Conservation (phyloP, 2,329 filamentous ascomycete species). For the Decorospora gaudefroyi region DNA sequence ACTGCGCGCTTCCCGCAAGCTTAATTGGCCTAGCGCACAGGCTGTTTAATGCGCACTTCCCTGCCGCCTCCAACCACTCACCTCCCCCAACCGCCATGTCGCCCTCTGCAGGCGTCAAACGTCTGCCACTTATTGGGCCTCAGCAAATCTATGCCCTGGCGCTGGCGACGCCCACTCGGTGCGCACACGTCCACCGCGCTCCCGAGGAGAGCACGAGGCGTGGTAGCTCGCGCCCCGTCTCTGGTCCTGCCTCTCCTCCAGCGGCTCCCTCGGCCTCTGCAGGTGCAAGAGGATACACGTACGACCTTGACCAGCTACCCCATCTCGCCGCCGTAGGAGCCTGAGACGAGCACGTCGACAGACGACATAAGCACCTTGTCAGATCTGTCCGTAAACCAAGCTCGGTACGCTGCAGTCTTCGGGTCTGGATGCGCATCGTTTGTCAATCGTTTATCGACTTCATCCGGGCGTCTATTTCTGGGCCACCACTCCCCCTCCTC, state of each 20-base stretch:
- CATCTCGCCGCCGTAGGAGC: slow-evolving; percentile 15
- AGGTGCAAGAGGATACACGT: slow-evolving; percentile 24
- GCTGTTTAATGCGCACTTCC: slow-evolving; percentile 27
- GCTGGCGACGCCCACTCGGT: slow-evolving; percentile 23
- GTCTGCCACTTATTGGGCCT: slow-evolving; percentile 33
- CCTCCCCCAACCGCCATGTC: slow-evolving; percentile 27
- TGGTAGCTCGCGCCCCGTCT: slow-evolving; percentile 19
- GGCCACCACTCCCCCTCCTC: slow-evolving; percentile 37
- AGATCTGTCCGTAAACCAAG: slow-evolving; percentile 33
- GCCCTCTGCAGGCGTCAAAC: slow-evolving; percentile 40
- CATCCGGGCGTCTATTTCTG: slow-evolving; percentile 50
- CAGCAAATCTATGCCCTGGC: slow-evolving; percentile 22
- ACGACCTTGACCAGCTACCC: slow-evolving; percentile 22
- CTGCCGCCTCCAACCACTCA: slow-evolving; percentile 34
- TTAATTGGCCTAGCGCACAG: slow-evolving; percentile 27
- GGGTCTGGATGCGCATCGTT: slow-evolving; percentile 40
- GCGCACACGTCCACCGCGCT: slow-evolving; percentile 24
- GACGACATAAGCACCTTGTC: slow-evolving; percentile 32
- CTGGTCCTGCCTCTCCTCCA: slow-evolving; percentile 16
- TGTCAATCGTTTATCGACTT: slow-evolving; percentile 42
- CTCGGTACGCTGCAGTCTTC: slow-evolving; percentile 32
- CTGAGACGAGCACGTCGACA: slow-evolving; percentile 25
- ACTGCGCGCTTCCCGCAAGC: slow-evolving; percentile 29
- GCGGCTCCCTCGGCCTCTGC: slow-evolving; percentile 10
- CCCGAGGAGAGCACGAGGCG: slow-evolving; percentile 28